Base-by-base conservation (phyloP, 2,329 filamentous ascomycete species). In the Penicillium paneum region DNA sequence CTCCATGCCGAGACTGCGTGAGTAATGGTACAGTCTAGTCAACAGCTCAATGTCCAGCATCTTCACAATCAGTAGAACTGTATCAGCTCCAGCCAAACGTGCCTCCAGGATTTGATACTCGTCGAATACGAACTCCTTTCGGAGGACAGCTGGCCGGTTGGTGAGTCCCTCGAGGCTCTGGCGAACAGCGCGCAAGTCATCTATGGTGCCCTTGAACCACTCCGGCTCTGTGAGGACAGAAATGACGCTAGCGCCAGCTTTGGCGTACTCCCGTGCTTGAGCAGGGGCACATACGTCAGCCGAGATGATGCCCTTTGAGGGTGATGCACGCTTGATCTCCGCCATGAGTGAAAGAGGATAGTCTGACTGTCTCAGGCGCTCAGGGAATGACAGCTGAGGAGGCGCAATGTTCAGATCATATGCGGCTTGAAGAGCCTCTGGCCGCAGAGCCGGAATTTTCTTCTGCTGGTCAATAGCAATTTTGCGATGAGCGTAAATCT, bases 121-220 rank as follows among this genome's bases (percentile, higher is more conserved):
- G 42, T 97, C 92, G 67, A 97, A 99, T 38, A 99, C 86, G 67
- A 99, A 99, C 65, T 99, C 94, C 71, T 99, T 99, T 24, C 95
- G 86, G 29, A 99, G 78, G 12, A 99, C 83, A 2, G 93, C 95
- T 3, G 94, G 95, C 49, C 94, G 83, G 70, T 97, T 95, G 1
- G 90, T 87, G 87, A 99, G 91, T 12, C 89, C 88, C 64, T 91
- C 85, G n/a, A 99, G 78, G 45, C 90, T 91, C 72, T 93, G 89
- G 41, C 94, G 85, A 29, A 97, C 94, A 32, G 88, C 85, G 56
- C 89, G 85, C 50, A 99, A 78, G 70, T 99, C 94, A 55, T 99
- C 93, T 57, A 99, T 92, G 73, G 89, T 96, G 44, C 94, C 94
- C 76, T 97, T 97, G 80, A 99, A 99, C 94, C 94, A 99, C 69